phyloP scores from a whole-genome alignment of 2,329 filamentous ascomycete genomes.

The Colletotrichum lini region DNA sequence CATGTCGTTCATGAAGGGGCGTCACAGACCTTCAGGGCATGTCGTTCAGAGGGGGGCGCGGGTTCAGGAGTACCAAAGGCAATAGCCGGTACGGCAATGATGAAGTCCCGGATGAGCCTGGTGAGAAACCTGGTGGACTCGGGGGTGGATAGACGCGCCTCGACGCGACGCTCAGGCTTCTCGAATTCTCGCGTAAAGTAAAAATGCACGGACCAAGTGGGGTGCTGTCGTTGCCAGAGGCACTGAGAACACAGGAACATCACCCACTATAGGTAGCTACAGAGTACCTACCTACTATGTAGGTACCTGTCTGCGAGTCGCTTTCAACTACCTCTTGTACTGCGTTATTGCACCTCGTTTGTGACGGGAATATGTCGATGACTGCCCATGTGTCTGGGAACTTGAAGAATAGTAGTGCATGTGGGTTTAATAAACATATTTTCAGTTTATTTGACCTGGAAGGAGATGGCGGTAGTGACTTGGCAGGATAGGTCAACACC shows the following conservation, averaged over 20 bases:
- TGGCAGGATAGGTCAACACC: not conserved
- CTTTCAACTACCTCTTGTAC: not conserved
- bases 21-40: not conserved
- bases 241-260: not conserved
- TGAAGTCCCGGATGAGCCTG: constrained; percentile 4
- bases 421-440: not conserved
- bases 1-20: constrained; percentile 56
- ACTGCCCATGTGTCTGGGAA: not conserved
- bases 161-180: constrained; percentile 18
- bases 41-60: not conserved
- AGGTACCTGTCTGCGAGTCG: not conserved
- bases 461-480: not conserved
- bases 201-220: constrained; percentile 26
- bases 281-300: too few relatives aligned
- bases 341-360: not conserved
- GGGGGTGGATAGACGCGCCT: constrained; percentile 20
- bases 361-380: too few relatives aligned
- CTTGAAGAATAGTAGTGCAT: too few relatives aligned
- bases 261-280: not conserved
- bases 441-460: not conserved
- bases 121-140: constrained; percentile 8
- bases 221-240: constrained; percentile 19
- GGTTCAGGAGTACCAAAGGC: not conserved
- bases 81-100: not conserved
- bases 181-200: constrained; percentile 30